These are phyloP conservation scores for Cocos nucifera DNA, from an alignment of 176 grass and related monocot genomes.

Conservation along the genomic window DNA sequence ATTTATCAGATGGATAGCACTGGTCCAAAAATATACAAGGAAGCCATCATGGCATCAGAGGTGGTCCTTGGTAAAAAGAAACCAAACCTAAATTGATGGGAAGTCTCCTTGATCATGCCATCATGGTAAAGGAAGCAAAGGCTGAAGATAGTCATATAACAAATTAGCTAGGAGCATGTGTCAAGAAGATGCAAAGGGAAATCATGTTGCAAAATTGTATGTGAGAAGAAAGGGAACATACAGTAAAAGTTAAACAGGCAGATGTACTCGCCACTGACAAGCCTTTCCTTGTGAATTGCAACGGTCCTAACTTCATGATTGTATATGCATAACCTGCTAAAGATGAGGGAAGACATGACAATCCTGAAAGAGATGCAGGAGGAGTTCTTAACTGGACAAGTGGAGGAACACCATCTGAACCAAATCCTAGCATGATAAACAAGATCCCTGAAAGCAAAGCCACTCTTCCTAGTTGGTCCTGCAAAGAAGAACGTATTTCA, in stretches of 20 bases:
- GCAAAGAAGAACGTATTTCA: conserved; percentile 28
- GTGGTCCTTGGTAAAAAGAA: neutral
- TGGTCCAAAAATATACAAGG: neutral
- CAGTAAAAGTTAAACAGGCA: conserved; percentile 79
- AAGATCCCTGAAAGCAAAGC: conserved; percentile 81
- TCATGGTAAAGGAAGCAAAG: no score
- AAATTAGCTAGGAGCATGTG: neutral
- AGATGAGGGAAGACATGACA: conserved; percentile 57
- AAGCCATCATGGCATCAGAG: neutral
- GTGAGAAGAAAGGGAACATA: conserved; percentile 32
- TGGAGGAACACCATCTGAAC: conserved; percentile 58
- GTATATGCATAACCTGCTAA: conserved; percentile 74
- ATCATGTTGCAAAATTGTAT: neutral
- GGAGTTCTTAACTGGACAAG: conserved; percentile 83
- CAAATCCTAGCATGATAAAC: conserved; percentile 95
- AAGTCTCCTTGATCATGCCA: no score
- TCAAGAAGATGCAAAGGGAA: neutral
- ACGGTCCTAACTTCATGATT: conserved; percentile 80
- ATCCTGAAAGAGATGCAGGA: conserved; percentile 58
- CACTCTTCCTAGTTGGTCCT: conserved; percentile 98
- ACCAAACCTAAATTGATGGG: neutral
- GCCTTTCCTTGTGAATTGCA: conserved; percentile 93
- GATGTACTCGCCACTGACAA: conserved; percentile 86
- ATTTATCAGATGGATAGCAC: no score
- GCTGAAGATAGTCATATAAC: neutral